A percentile compares a stretch with the other conserved stretches of the same genome.
Evolutionary conservation across 495 filamentous ascomycete genomes (phyloP).

Genomic region (Penicillium nucicola): DNA sequence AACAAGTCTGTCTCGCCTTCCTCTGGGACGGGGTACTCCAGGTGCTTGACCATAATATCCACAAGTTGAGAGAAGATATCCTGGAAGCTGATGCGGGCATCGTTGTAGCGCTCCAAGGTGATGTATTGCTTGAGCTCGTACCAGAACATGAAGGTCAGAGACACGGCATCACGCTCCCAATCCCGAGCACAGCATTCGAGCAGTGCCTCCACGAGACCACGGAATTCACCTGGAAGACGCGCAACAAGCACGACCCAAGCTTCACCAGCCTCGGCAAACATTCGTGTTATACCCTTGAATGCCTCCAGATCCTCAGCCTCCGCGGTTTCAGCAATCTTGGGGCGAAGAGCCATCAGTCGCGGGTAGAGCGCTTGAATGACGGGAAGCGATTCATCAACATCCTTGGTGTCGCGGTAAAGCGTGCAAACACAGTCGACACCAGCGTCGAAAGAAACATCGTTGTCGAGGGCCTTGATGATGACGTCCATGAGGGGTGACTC

Average conservation of each 20-base stretch:
- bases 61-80: conserved; percentile 84
- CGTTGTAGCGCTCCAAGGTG: conserved; percentile 81
- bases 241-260: conserved; percentile 91
- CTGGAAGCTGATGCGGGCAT: conserved; percentile 68
- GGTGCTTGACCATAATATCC: conserved; percentile 87
- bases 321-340: conserved; percentile 72
- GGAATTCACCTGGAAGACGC: conserved; percentile 74
- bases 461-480: conserved; percentile 70
- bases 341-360: conserved; percentile 70
- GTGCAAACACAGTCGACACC: conserved; percentile 93
- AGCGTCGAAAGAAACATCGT: conserved; percentile 74
- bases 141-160: conserved; percentile 94
- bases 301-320: conserved; percentile 80
- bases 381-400: conserved; percentile 77
- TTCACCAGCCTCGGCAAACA: conserved; percentile 93
- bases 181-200: conserved; percentile 87
- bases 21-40: conserved; percentile 83
- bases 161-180: conserved; percentile 82
- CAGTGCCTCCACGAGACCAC: conserved; percentile 81
- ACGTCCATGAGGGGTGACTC: conserved; percentile 80
- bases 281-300: conserved; percentile 80
- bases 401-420: conserved; percentile 86
- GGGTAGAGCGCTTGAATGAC: conserved; percentile 85
- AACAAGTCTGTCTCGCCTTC: conserved; percentile 80
- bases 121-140: conserved; percentile 98